Base-by-base conservation (phyloP, 1,284 basidiomycete species). In the Ustilago esculenta region DNA sequence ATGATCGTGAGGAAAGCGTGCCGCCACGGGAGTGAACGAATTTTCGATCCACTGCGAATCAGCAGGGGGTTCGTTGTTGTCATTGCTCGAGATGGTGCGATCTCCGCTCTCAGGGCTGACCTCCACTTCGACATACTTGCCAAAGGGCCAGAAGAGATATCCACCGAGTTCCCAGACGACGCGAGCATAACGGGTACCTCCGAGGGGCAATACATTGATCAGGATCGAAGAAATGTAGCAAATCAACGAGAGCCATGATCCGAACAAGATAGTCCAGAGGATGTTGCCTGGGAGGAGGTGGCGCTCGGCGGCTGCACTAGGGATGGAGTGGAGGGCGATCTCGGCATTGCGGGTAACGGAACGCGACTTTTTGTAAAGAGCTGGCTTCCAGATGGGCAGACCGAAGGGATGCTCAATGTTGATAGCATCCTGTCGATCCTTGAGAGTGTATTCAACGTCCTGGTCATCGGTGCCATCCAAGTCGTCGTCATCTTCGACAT, bases 401-500 rank as follows among this genome's bases (percentile, higher is more conserved):
- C 96, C 96, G 83, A 99, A 98, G 7, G 96, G 96, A 83, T 99
- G 96, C 82, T 97, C 93, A 81, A 97, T 94, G 84, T 98, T 98
- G 83, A 98, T 96, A 73, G 86, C 86, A 40, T 96, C 97, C 82
- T 99, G 96, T 25, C 96, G 89, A 76, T 98, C 94, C 83, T 91
- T 94, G 72, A 98, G 85, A 0, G 95, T 98, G 75, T 98, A 85
- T 44, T 85, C 93, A 33, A 91, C 92, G 74, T 97, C 93, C 15
- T 76, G 67, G 17, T 59, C 54, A 35, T 75, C 70, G 30, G 51
- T 54, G n/a, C 55, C 57, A 8, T 71, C 72, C 4, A 55, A 56
- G 2, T 71, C 72, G 12, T 59, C 55, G 12, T 52, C 52, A 3
- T 58, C 49, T 27, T 56, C 61, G 23, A 45, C 44, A 14, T 20